Conservation (phyloP, 208 protist species). For the Crithidia fasciculata region DNA sequence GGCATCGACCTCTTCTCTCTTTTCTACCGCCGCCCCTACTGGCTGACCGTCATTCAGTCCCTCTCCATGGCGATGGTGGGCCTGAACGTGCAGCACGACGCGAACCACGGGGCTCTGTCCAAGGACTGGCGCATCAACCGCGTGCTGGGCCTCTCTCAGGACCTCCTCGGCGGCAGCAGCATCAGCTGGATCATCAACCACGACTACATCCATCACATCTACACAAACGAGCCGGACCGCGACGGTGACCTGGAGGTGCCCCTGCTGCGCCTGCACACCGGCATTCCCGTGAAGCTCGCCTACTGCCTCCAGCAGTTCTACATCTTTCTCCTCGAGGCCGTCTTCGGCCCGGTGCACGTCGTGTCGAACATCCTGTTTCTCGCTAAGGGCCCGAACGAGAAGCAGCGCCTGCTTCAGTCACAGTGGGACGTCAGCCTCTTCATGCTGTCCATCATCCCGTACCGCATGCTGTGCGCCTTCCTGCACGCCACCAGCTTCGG, state of each 20-base stretch:
- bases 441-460: slow-evolving; percentile 65
- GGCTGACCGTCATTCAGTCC: slow-evolving; percentile 73
- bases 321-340: slow-evolving; percentile 65
- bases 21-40: slow-evolving; percentile 53
- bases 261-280: slow-evolving; percentile 67
- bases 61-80: slow-evolving; percentile 83
- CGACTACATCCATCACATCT: slow-evolving; percentile 80
- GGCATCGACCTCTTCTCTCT: slow-evolving; percentile 70
- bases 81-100: slow-evolving; percentile 86
- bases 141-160: slow-evolving; percentile 65
- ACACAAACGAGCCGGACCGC: slow-evolving; percentile 71
- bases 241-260: slow-evolving; percentile 81
- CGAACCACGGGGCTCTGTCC: slow-evolving; percentile 79
- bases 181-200: slow-evolving; percentile 84
- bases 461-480: slow-evolving; percentile 62
- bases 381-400: slow-evolving; percentile 55
- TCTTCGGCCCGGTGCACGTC: slow-evolving; percentile 77
- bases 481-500: slow-evolving; percentile 56
- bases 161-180: slow-evolving; percentile 75
- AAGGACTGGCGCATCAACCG: slow-evolving; percentile 66
- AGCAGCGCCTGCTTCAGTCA: slow-evolving; percentile 51
- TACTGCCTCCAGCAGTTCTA: slow-evolving; percentile 85
- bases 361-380: slow-evolving; percentile 68
- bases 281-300: slow-evolving; percentile 56
- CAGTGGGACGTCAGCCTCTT: slow-evolving; percentile 63